Conservation (phyloP, 495 filamentous ascomycete species). For the Bathelium albidoporum region DNA sequence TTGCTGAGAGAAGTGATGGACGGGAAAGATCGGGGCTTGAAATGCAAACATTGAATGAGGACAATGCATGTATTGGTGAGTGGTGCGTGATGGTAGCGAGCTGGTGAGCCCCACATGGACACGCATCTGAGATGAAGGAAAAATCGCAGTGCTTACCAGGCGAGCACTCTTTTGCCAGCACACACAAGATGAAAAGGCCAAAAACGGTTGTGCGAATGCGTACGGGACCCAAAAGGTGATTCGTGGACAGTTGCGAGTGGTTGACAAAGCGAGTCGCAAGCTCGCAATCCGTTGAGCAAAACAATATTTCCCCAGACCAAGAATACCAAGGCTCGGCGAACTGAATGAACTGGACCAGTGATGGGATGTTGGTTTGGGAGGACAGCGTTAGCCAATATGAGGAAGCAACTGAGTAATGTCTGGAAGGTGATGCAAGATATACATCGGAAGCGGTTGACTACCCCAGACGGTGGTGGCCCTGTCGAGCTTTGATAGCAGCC, state of each 20-base stretch:
- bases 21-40: too few relatives aligned
- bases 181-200: neutral
- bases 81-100: neutral
- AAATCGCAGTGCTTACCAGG: neutral
- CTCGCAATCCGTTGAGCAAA: too few relatives aligned
- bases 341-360: neutral
- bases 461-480: neutral
- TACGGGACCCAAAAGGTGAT: neutral
- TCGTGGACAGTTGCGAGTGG: neutral
- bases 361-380: neutral
- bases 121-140: neutral
- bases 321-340: neutral
- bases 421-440: slow-evolving; percentile 3
- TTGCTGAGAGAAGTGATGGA: neutral
- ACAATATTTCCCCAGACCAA: neutral
- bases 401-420: neutral
- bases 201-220: neutral
- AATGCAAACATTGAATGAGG: too few relatives aligned
- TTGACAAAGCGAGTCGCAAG: neutral
- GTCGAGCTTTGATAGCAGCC: neutral
- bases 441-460: slow-evolving; percentile 1
- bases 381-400: neutral
- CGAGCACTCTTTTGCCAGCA: neutral
- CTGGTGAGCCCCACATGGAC: neutral
- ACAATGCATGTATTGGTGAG: too few relatives aligned